phyloP scores from a whole-genome alignment of 2,329 filamentous ascomycete species.

The Bimuria novae-zelandiae region DNA sequence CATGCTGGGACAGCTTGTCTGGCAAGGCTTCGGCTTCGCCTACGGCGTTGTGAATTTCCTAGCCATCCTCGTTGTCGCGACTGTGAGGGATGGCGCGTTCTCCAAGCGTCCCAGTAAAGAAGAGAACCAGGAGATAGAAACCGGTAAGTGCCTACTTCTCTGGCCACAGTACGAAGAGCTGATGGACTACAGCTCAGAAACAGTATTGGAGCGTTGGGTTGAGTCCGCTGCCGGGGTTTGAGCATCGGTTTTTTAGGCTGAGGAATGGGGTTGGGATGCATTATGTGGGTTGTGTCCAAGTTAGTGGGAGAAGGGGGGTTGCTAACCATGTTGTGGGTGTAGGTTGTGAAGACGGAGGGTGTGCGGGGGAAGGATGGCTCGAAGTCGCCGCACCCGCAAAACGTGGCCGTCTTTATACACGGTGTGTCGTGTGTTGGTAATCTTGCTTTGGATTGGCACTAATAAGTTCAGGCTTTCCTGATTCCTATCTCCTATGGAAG shows the following conservation, averaged over 20 bases:
- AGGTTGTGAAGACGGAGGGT: not conserved
- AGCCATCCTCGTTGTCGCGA: slow-evolving; percentile 24
- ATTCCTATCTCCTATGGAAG: slow-evolving; percentile 61
- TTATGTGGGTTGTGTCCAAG: slow-evolving; percentile 53
- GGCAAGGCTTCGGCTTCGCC: slow-evolving; percentile 32
- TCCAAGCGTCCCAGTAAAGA: slow-evolving; percentile 30
- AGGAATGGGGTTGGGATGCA: slow-evolving; percentile 58
- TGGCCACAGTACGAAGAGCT: not conserved
- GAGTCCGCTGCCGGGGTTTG: slow-evolving; percentile 50
- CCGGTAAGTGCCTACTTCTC: slow-evolving; percentile 20
- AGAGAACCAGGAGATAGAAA: slow-evolving; percentile 34
- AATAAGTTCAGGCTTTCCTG: slow-evolving; percentile 55
- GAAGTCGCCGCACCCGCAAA: slow-evolving; percentile 29
- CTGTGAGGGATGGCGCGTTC: slow-evolving; percentile 33
- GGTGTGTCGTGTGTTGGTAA: slow-evolving; percentile 28
- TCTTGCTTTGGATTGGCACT: not conserved
- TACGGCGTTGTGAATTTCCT: slow-evolving; percentile 39
- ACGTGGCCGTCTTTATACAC: slow-evolving; percentile 60
- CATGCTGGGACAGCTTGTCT: slow-evolving; percentile 27
- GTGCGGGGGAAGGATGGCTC: not conserved
- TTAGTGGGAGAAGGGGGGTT: too few species aligned
- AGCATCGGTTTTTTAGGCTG: slow-evolving; percentile 58
- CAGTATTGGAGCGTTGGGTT: slow-evolving; percentile 60
- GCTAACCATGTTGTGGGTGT: not conserved
- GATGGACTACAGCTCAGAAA: slow-evolving; percentile 50